These are phyloP conservation scores for Strobilomyces echinocephalus DNA, from an alignment of 768 basidiomycete genomes.

Conservation along the genomic window DNA sequence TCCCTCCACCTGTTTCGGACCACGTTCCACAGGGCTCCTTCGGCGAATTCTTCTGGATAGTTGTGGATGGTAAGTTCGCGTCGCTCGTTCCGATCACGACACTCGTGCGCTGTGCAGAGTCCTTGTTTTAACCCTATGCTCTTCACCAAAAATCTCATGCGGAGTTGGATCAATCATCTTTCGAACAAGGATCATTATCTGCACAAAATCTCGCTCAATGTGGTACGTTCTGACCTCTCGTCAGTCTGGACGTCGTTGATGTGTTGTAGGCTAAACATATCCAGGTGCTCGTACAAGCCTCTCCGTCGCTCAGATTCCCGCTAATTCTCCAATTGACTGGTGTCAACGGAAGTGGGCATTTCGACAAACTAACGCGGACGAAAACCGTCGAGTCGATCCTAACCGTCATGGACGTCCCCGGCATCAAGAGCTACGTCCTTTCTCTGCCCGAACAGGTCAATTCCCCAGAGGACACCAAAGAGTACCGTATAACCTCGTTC, in stretches of 20 bases:
- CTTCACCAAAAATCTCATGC: constrained; percentile 94
- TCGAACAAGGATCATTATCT: constrained; percentile 83
- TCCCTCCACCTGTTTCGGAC: constrained; percentile 43
- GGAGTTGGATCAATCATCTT: constrained; percentile 94
- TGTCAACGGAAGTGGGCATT: constrained; percentile 77
- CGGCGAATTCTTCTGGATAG: constrained; percentile 85
- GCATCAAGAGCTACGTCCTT: constrained; percentile 71
- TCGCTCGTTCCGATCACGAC: background rate
- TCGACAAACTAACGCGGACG: constrained; percentile 88
- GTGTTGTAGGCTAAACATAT: constrained; percentile 62
- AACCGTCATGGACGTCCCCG: constrained; percentile 63
- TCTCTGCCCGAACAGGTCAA: constrained; percentile 65
- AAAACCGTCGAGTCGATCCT: constrained; percentile 88
- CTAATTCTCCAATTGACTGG: constrained; percentile 83
- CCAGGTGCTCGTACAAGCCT: constrained; percentile 65
- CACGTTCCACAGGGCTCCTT: constrained; percentile 53
- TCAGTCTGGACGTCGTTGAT: background rate
- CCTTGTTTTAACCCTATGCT: constrained; percentile 89
- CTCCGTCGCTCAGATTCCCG: constrained; percentile 78
- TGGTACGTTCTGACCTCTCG: constrained; percentile 44
- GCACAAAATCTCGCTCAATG: constrained; percentile 81
- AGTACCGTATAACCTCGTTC: constrained; percentile 33
- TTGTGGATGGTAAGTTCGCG: constrained; percentile 76
- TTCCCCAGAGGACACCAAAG: constrained; percentile 36
- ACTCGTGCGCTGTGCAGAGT: constrained; percentile 47